phyloP scores from a whole-genome alignment of 192 early-diverging fungal genomes.

The Lobosporangium transversale region DNA sequence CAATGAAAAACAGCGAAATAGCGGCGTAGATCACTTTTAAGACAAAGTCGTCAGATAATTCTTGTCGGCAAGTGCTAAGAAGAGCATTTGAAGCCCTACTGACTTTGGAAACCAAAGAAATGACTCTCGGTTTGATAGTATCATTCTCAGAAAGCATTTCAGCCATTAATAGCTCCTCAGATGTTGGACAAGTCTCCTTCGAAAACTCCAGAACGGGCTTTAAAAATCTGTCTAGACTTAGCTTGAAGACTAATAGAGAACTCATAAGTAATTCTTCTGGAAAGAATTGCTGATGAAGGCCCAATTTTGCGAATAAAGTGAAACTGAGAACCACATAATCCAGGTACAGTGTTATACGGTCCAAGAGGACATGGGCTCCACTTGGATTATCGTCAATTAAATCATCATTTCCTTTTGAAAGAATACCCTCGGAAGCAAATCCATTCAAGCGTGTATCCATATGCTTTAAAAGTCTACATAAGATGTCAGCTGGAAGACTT shows the following conservation, averaged over 20 bases:
- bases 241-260: conserved; percentile 27
- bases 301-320: conserved; percentile 4
- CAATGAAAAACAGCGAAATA: conserved; percentile 63
- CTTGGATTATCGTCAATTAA: not conserved
- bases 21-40: conserved; percentile 60
- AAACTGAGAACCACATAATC: conserved; percentile 31
- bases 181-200: not conserved
- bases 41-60: conserved; percentile 57
- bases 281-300: conserved; percentile 23
- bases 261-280: conserved; percentile 34
- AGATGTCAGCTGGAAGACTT: not conserved
- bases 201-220: conserved; percentile 32
- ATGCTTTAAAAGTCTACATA: conserved; percentile 9
- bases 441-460: not conserved
- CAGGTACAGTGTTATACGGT: conserved; percentile 2
- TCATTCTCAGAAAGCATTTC: not conserved
- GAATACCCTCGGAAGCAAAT: not conserved
- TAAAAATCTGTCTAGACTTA: conserved; percentile 20
- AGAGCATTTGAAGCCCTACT: conserved; percentile 22
- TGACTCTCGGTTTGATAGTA: not conserved
- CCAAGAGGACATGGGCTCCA: not conserved
- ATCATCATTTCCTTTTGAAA: not conserved
- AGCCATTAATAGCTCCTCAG: not conserved
- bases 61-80: conserved; percentile 3
- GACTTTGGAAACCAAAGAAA: conserved; percentile 14